These are phyloP conservation scores for Avena sativa DNA, from an alignment of 176 grass and related monocot species.

Conservation along the genomic window DNA sequence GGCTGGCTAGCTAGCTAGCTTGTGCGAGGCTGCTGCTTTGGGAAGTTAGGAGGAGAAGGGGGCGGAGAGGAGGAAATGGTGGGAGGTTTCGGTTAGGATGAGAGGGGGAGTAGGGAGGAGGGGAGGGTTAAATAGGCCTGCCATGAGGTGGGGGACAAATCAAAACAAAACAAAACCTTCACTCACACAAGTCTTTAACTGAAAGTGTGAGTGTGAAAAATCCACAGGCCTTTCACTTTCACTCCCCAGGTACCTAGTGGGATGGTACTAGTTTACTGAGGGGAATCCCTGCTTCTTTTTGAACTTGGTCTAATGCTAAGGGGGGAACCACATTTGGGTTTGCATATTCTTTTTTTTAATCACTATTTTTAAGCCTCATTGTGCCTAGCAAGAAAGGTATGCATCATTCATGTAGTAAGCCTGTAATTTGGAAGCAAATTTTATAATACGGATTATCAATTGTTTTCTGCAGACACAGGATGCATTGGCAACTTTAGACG, in stretches of 20 bases:
- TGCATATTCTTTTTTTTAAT: no score
- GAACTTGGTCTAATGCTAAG: no score
- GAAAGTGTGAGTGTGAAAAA: neutral
- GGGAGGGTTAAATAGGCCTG: constrained; percentile 41
- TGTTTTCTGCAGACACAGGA: no score
- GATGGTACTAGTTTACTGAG: no score
- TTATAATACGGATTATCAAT: no score
- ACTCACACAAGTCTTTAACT: neutral
- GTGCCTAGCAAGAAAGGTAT: no score
- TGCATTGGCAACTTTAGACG: no score
- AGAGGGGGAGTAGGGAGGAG: neutral
- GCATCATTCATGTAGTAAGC: no score
- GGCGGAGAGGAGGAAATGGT: neutral
- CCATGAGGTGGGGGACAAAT: neutral
- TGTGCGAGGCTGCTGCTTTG: neutral
- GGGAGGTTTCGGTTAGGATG: constrained; percentile 15
- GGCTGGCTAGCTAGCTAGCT: neutral
- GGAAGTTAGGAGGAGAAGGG: neutral
- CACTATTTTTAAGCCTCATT: no score
- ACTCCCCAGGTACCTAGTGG: neutral
- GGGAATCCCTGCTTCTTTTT: no score
- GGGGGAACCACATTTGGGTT: no score
- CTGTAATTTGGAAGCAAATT: no score
- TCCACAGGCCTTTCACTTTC: neutral
- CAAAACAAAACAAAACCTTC: neutral